Conservation (phyloP, 225 moss, liverwort and hornwort species). For the Polytrichum formosum region DNA sequence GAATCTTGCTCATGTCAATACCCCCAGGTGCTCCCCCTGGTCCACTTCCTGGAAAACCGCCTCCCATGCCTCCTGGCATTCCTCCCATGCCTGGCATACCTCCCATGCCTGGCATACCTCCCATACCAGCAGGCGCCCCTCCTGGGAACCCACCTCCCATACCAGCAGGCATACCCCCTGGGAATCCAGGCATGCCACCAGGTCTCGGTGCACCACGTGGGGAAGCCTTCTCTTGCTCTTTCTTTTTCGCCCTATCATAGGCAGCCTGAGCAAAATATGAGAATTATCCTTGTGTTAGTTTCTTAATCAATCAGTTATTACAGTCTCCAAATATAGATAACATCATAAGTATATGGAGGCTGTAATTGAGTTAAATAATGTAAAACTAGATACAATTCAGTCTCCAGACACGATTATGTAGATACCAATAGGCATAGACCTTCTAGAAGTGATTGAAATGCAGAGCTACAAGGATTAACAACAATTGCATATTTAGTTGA, state of each 20-base stretch:
- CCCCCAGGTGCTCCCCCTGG: constrained; percentile 69
- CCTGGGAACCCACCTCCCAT: constrained; percentile 56
- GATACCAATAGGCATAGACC: too few relatives aligned
- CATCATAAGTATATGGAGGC: too few relatives aligned
- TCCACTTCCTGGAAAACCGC: constrained; percentile 42
- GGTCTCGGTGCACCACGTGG: constrained; percentile 43
- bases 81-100: constrained; percentile 44
- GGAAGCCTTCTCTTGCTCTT: constrained; percentile 52
- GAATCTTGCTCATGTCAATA: constrained; percentile 92
- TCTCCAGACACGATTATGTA: too few relatives aligned
- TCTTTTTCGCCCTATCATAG: constrained; percentile 76
- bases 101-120: constrained; percentile 39
- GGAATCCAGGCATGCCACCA: constrained; percentile 56
- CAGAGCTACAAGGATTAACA: neutral
- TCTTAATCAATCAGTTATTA: too few relatives aligned
- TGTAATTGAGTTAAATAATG: too few relatives aligned
- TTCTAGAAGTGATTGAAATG: neutral
- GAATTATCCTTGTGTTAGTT: too few relatives aligned
- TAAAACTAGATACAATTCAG: too few relatives aligned
- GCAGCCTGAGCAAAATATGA: constrained; percentile 46
- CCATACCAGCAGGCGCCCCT: constrained; percentile 17
- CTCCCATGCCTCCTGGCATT: constrained; percentile 55
- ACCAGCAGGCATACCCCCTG: constrained; percentile 53
- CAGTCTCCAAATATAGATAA: too few relatives aligned
- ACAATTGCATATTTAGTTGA: neutral